Conservation (phyloP, 768 basidiomycete species). For the Boletus pseudo-olivaceus region DNA sequence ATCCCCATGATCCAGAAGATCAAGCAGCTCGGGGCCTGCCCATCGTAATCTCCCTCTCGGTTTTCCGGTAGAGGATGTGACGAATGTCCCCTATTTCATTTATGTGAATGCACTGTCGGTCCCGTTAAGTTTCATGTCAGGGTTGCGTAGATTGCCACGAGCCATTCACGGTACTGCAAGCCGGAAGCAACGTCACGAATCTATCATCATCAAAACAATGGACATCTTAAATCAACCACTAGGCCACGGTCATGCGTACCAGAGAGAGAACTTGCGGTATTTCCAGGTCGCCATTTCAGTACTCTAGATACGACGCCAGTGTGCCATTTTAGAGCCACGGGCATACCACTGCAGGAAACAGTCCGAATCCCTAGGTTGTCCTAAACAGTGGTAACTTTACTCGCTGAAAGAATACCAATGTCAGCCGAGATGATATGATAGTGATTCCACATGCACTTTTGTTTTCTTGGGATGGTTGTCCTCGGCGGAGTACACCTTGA, state of each 20-base stretch:
- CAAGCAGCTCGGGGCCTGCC: conserved; percentile 38
- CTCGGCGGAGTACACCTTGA: background rate
- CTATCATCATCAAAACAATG: background rate
- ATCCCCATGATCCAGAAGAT: conserved; percentile 12
- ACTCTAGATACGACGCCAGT: background rate
- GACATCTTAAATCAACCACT: background rate
- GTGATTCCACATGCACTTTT: background rate
- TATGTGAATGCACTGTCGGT: background rate
- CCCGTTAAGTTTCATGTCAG: background rate
- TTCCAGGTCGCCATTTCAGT: background rate
- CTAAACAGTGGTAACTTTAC: background rate
- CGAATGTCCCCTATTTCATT: background rate
- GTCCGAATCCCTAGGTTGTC: background rate
- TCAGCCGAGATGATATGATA: background rate
- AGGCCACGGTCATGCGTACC: background rate
- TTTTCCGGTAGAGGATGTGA: background rate
- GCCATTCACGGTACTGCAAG: background rate
- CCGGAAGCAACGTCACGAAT: background rate
- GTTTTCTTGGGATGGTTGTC: background rate
- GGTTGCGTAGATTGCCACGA: background rate
- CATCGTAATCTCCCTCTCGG: background rate
- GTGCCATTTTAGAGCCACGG: background rate
- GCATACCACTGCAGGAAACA: background rate
- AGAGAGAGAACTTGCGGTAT: background rate
- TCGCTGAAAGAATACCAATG: no score